phyloP scores from a whole-genome alignment of 805 yeast genomes.

The Yamadazyma endophytica region DNA sequence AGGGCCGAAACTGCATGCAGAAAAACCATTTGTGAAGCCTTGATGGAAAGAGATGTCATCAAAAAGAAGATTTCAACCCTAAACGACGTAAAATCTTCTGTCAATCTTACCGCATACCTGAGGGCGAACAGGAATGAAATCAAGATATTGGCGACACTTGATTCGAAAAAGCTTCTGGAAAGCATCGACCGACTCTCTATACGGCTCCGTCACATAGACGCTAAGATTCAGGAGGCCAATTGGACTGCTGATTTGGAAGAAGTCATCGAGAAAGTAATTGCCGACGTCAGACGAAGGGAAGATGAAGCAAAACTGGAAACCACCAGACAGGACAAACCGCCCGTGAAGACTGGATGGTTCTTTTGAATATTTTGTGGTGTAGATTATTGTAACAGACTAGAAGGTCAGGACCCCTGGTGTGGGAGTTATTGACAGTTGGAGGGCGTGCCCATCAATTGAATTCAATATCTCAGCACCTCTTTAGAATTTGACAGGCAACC shows the following conservation, averaged over 20 bases:
- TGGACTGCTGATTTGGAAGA: constrained; percentile 12
- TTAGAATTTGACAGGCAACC: too few relatives aligned
- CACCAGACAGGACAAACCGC: too few relatives aligned
- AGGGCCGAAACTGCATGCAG: constrained; percentile 2
- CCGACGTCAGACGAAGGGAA: too few relatives aligned
- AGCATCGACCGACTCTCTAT: constrained; percentile 4
- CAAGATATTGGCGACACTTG: constrained; percentile 5
- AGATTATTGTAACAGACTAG: too few relatives aligned
- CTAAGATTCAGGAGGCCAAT: constrained; percentile 10
- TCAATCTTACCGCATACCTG: constrained; percentile 5
- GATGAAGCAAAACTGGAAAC: too few relatives aligned
- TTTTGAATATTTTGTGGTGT: too few relatives aligned
- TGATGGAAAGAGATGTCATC: constrained; percentile 11
- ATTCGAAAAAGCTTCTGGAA: constrained; percentile 3
- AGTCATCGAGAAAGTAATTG: too few relatives aligned
- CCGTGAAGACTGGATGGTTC: too few relatives aligned
- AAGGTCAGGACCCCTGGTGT: too few relatives aligned
- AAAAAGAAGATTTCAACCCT: constrained; percentile 7
- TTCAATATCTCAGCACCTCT: too few relatives aligned
- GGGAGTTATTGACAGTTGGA: too few relatives aligned
- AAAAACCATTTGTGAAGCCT: constrained; percentile 10
- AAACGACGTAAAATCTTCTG: constrained; percentile 2
- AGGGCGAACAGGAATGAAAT: constrained; percentile 10
- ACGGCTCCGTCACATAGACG: constrained; percentile 8
- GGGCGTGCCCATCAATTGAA: too few relatives aligned